phyloP scores from a whole-genome alignment of 371 early-diverging fungal genomes.

The Nematocida ausubeli region DNA sequence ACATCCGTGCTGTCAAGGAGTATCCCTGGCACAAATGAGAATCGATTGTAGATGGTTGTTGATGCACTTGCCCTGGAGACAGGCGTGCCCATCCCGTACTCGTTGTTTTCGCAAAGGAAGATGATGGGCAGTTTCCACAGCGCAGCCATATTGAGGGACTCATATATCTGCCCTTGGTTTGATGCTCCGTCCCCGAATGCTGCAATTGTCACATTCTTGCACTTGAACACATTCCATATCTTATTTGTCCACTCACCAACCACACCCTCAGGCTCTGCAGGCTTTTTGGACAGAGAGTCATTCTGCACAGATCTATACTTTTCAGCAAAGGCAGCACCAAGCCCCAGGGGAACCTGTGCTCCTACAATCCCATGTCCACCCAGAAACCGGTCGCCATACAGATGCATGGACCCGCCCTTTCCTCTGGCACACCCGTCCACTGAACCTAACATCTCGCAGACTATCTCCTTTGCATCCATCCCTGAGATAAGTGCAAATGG shows the following conservation, averaged over 20 bases:
- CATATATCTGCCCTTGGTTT: slow-evolving; percentile 98
- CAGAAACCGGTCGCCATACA: slow-evolving; percentile 88
- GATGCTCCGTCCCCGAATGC: slow-evolving; percentile 98
- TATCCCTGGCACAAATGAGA: slow-evolving; percentile 89
- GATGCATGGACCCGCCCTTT: slow-evolving; percentile 99
- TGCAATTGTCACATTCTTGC: slow-evolving; percentile 71
- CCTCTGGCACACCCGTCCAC: slow-evolving; percentile 82
- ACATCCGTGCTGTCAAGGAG: slow-evolving; percentile 75
- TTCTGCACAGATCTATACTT: slow-evolving; percentile 72
- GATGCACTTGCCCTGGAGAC: slow-evolving; percentile 81
- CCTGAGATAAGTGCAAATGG: slow-evolving; percentile 88
- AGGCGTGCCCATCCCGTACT: slow-evolving; percentile 96
- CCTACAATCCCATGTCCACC: slow-evolving; percentile 99
- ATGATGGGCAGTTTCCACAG: slow-evolving; percentile 90
- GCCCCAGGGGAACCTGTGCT: slow-evolving; percentile 93
- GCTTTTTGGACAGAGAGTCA: neutral
- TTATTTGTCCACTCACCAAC: slow-evolving; percentile 50
- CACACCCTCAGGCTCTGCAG: neutral
- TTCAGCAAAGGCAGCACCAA: slow-evolving; percentile 88
- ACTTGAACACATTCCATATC: slow-evolving; percentile 19
- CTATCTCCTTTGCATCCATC: slow-evolving; percentile 71
- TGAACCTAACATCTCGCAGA: slow-evolving; percentile 80
- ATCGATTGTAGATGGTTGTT: slow-evolving; percentile 86
- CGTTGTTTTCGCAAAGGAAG: slow-evolving; percentile 97
- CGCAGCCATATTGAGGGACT: slow-evolving; percentile 97